Evolutionary conservation across 2,329 filamentous ascomycete genomes (phyloP), one percentile per base, ranked within the genome.

Genomic region (Phyllosticta citrichinensis): DNA sequence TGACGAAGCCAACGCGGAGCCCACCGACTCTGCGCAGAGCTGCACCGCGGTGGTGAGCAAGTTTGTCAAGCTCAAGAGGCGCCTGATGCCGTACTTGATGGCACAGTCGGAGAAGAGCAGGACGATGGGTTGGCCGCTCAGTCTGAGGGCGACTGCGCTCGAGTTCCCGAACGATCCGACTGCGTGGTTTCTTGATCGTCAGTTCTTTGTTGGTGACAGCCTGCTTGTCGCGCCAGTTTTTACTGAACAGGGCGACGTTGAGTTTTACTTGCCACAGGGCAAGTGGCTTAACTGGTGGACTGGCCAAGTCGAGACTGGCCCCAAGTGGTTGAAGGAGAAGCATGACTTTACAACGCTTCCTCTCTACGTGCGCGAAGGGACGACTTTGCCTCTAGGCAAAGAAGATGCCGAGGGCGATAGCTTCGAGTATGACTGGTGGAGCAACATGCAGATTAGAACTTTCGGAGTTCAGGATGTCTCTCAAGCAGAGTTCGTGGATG

Each of bases 121-220:
- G 51, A 74, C 74, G 17, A 75, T 77, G 1, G 86, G 86, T 0
- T 79, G 82, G 64, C 85, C 85, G 3, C 77, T 87, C 17, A 81
- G 74, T 25, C 66, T 89, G 65, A 75, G 87, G 47, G 81, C 87
- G 20, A 80, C 87, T 70, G 84, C 85, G 62, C 76, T 89, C 33
- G 87, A 90, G 72, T 90, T 89, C 67, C 86, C 86, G 1, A 79
- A 84, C 2, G 87, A 91, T 66, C 80, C 81, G n/a, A 88, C 83
- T 4, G 76, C 82, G 0, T 89, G 86, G 81, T 79, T 77, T 57
- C 77, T 88, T 54, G 87, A 91, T 70, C 81, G 84, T 33, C 84
- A 89, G 70, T 90, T 88, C 72, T 87, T 90, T 83, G 76, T 90
- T n/a, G 87, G 87, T 2, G 79, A 80, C 17, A 80, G 79, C 57